Conservation (phyloP, 139 green algal species). For the Pedinophyceae sp. region DNA sequence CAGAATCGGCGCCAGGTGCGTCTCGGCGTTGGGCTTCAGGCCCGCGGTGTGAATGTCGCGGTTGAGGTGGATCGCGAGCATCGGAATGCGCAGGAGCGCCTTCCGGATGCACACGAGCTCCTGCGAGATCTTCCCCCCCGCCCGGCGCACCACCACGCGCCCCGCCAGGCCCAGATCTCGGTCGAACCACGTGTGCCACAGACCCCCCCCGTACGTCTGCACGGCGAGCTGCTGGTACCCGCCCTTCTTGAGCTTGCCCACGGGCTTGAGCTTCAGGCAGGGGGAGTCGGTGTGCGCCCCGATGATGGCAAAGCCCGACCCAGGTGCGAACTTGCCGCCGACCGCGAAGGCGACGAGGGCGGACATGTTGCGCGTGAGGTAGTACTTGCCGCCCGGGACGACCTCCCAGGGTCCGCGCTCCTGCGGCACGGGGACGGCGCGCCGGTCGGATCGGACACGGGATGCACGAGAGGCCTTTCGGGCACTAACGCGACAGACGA, state of each 20-base stretch:
- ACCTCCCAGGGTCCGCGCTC: conserved; percentile 57
- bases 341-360: conserved; percentile 86
- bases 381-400: conserved; percentile 60
- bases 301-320: conserved; percentile 81
- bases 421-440: too few species aligned
- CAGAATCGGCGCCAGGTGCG: conserved; percentile 70
- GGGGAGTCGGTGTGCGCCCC: conserved; percentile 87
- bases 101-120: conserved; percentile 37
- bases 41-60: conserved; percentile 53
- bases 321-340: conserved; percentile 54
- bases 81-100: conserved; percentile 60
- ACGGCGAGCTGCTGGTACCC: conserved; percentile 60
- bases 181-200: conserved; percentile 98
- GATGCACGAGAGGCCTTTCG: too few species aligned
- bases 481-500: background rate
- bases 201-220: conserved; percentile 86
- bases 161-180: conserved; percentile 79
- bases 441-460: too few species aligned
- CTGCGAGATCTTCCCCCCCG: conserved; percentile 12
- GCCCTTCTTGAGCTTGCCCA: conserved; percentile 36
- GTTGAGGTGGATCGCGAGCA: conserved; percentile 76
- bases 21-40: conserved; percentile 86
- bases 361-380: conserved; percentile 83
- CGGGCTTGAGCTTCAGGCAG: conserved; percentile 73
- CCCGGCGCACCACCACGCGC: conserved; percentile 43